These are phyloP conservation scores for Harrya chromipes DNA, from an alignment of 768 basidiomycete species.

Conservation along the genomic window DNA sequence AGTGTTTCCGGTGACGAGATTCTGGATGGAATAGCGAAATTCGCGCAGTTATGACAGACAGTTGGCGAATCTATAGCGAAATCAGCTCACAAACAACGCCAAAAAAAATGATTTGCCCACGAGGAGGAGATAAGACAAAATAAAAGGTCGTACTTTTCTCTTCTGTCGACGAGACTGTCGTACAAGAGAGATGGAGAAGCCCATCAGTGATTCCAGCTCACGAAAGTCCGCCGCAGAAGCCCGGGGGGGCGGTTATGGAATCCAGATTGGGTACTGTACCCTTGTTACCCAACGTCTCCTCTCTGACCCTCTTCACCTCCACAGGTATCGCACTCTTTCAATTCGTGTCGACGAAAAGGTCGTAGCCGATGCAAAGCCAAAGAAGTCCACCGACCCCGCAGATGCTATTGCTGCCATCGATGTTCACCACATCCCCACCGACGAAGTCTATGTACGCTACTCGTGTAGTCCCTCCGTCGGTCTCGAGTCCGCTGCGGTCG, in stretches of 20 bases:
- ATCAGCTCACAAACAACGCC: slow-evolving; percentile 15
- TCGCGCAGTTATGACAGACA: slow-evolving; percentile 12
- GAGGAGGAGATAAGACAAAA: slow-evolving; percentile 11
- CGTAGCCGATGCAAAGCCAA: slow-evolving; percentile 11
- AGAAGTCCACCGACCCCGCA: slow-evolving; percentile 31
- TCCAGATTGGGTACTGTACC: slow-evolving; percentile 27
- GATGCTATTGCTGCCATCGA: slow-evolving; percentile 45
- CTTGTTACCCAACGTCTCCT: background rate
- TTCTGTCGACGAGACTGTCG: no score
- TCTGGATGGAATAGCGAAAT: slow-evolving; percentile 24
- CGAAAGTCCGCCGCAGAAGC: slow-evolving; percentile 15
- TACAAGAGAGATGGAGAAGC: slow-evolving; percentile 19
- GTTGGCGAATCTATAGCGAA: slow-evolving; percentile 16
- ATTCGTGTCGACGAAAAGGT: slow-evolving; percentile 39
- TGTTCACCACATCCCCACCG: slow-evolving; percentile 41
- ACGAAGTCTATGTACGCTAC: slow-evolving; percentile 44
- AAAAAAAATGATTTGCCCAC: slow-evolving; percentile 1
- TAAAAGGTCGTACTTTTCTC: slow-evolving; percentile 6
- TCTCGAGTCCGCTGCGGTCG: slow-evolving; percentile 45
- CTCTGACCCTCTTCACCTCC: background rate
- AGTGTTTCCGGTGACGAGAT: background rate
- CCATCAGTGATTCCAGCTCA: background rate
- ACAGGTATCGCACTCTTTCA: slow-evolving; percentile 45
- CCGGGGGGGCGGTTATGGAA: slow-evolving; percentile 23
- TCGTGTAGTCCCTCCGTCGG: slow-evolving; percentile 42